Evolutionary conservation across 2,329 filamentous ascomycete genomes (phyloP).

Genomic region (Talaromyces sp.): DNA sequence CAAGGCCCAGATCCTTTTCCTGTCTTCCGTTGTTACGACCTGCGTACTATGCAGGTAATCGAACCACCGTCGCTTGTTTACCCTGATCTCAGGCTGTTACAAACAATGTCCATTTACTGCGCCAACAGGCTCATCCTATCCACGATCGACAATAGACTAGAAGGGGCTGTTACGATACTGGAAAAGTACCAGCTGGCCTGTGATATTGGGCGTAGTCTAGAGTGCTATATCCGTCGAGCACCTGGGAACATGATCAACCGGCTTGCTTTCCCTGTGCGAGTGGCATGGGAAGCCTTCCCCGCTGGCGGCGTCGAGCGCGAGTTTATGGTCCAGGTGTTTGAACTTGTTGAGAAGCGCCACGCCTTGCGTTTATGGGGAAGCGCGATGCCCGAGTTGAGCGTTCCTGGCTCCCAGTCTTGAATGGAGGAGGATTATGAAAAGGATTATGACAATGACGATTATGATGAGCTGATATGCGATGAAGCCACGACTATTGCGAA

Average conservation of each 20-base stretch:
- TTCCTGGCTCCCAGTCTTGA: conserved; percentile 18
- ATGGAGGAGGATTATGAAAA: neutral
- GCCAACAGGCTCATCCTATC: conserved; percentile 30
- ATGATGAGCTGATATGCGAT: neutral
- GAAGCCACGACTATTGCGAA: neutral
- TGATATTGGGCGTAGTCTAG: conserved; percentile 31
- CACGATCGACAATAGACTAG: conserved; percentile 26
- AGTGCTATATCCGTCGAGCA: conserved; percentile 31
- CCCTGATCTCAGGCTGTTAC: conserved; percentile 31
- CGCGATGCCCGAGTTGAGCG: conserved; percentile 31
- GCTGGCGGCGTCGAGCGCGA: conserved; percentile 26
- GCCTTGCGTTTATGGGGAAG: conserved; percentile 31
- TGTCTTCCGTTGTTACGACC: conserved; percentile 28
- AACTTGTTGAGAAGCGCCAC: conserved; percentile 31
- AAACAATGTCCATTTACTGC: conserved; percentile 35
- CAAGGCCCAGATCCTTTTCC: conserved; percentile 26
- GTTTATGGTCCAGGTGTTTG: conserved; percentile 29
- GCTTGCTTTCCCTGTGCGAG: conserved; percentile 32
- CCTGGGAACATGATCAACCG: conserved; percentile 38
- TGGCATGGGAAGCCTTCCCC: conserved; percentile 35
- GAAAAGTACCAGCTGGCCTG: conserved; percentile 33
- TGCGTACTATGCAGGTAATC: conserved; percentile 28
- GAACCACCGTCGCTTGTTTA: conserved; percentile 28
- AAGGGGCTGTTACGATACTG: conserved; percentile 23
- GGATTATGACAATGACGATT: neutral